Evolutionary conservation across 1,284 basidiomycete genomes (phyloP).

Genomic region (Austroboletus rostrupii): DNA sequence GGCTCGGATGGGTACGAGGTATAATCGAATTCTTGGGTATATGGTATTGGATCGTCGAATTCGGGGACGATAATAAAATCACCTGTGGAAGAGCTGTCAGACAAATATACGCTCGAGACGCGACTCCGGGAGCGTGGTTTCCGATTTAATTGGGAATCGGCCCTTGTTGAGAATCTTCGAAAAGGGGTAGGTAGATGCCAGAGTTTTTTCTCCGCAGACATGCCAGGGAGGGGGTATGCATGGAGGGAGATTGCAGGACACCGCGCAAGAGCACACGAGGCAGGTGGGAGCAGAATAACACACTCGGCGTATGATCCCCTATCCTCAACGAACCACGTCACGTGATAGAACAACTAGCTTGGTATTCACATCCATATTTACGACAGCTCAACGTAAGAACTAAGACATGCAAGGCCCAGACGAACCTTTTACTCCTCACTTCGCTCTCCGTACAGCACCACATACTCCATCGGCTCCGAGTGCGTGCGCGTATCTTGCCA

Average conservation of each 20-base stretch:
- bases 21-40: neutral
- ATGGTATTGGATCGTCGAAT: constrained; percentile 17
- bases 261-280: neutral
- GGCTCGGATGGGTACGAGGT: neutral
- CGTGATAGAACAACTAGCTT: constrained; percentile 2
- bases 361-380: neutral
- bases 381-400: neutral
- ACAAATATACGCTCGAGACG: constrained; percentile 22
- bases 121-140: constrained; percentile 5
- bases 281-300: neutral
- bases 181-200: constrained; percentile 25
- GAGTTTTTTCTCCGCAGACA: constrained; percentile 27
- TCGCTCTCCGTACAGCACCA: constrained; percentile 64
- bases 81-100: constrained; percentile 11
- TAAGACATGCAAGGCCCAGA: neutral
- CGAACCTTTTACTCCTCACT: constrained; percentile 40
- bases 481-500: constrained; percentile 60
- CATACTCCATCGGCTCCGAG: constrained; percentile 53
- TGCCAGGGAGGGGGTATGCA: constrained; percentile 12
- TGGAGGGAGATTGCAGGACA: constrained; percentile 2
- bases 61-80: constrained; percentile 25
- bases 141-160: constrained; percentile 1
- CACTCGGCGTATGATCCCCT: constrained; percentile 3
- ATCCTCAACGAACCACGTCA: constrained; percentile 7
- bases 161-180: constrained; percentile 8